Conservation (phyloP, 352 stramenopile species). For the Peronospora destructor region DNA sequence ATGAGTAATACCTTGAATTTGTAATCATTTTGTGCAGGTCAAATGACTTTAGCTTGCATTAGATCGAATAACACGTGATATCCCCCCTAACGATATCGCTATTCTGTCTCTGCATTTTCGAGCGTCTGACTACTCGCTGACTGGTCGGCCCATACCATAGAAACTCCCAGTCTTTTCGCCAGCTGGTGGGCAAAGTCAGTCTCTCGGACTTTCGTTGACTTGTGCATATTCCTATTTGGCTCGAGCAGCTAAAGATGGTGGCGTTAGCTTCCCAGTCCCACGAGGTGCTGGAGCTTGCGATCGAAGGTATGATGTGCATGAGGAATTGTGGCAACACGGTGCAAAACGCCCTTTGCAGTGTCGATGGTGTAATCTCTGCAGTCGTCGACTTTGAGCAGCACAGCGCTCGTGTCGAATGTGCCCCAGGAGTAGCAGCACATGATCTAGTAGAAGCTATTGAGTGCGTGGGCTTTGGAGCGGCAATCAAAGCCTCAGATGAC, state of each 20-base stretch:
- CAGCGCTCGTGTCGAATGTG: conserved; percentile 51
- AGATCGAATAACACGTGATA: too few species aligned
- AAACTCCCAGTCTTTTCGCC: too few species aligned
- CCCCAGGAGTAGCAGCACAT: conserved; percentile 31
- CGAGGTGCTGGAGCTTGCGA: conserved; percentile 37
- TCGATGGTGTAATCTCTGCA: conserved; percentile 64
- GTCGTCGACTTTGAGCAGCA: conserved; percentile 58
- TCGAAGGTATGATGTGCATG: conserved; percentile 94
- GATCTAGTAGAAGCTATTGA: conserved; percentile 75
- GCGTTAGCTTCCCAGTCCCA: conserved; percentile 1
- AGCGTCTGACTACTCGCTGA: too few species aligned
- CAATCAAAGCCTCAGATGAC: conserved; percentile 20
- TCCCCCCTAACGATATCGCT: too few species aligned
- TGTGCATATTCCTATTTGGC: too few species aligned
- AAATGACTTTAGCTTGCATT: too few species aligned
- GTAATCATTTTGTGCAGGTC: too few species aligned
- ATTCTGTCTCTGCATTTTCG: too few species aligned
- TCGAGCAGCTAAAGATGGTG: conserved; percentile 19
- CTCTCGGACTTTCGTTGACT: too few species aligned
- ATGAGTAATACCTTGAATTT: too few species aligned
- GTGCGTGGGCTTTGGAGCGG: conserved; percentile 66
- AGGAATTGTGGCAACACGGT: conserved; percentile 93
- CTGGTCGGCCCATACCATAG: too few species aligned
- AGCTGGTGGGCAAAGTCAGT: too few species aligned
- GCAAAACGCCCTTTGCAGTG: conserved; percentile 54